Evolutionary conservation across 2,329 filamentous ascomycete species (phyloP), one percentile per base, ranked within the genome.

Genomic region (Penicillium polonicum): DNA sequence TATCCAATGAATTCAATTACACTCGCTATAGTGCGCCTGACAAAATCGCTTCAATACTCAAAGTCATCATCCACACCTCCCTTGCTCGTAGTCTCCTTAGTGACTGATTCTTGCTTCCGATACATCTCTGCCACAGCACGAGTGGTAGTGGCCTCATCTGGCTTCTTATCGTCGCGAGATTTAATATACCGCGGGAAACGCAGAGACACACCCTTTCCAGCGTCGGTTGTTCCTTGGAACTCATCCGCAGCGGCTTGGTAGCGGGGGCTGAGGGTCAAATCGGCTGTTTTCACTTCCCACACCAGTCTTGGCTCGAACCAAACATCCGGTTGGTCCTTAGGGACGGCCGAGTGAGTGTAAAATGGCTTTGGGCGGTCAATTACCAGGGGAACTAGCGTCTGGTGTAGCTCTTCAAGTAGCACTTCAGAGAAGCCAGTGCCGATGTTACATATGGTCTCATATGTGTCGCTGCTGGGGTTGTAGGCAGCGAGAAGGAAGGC

Each of bases 391-490:
- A 85, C 88, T 29, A 99, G 86, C 51, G 88, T 82, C 25, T 83
- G 80, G 79, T 97, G 87, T 15, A 97, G 82, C 36, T 92, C 89
- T 69, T 95, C 90, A n/a, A 99, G 88, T 3, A 93, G 83, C n/a
- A 88, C 90, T 76, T 99, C 94, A 0, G 89, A 93, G 78, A 99
- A 99, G 2, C 94, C 94, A 0, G 94, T 99, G 65, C 94, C 94
- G 68, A 99, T 97, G 75, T 99, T 99, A 84, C 94, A 99, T 2
- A 99, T 88, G 0, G 92, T 95, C 76, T 99, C 94, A 78, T 96
- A 99, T 1, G 82, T 87, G 60, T 99, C 91, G 1, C 83, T 85
- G 50, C 76, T 81, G 0, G 88, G 79, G 74, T 97, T 97, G 80
- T 95, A 96, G 76, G 93, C 97, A 6, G 93, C 94, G 4, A 99